These are phyloP conservation scores for Kwoniella europaea DNA, from an alignment of 768 basidiomycete genomes.

Conservation along the genomic window DNA sequence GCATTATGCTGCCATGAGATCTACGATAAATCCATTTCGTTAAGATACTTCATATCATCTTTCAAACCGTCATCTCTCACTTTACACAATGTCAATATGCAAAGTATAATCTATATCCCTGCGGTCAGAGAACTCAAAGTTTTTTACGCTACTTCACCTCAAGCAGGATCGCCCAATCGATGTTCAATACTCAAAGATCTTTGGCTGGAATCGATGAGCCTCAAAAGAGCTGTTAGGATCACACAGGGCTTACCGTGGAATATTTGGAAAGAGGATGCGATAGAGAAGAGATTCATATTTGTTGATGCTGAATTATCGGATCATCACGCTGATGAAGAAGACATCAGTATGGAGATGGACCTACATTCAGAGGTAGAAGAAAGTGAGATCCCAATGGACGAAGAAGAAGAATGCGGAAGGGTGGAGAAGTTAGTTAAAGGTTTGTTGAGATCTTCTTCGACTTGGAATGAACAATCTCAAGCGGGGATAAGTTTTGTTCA, in stretches of 20 bases:
- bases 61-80: not conserved
- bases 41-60: not conserved
- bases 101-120: not conserved
- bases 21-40: not conserved
- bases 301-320: conserved; percentile 1
- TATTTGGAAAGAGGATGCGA: not conserved
- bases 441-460: not conserved
- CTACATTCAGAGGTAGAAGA: not conserved
- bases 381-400: not conserved
- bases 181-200: not conserved
- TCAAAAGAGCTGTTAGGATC: conserved; percentile 7
- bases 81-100: conserved; percentile 1
- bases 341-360: not conserved
- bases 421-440: conserved; percentile 2
- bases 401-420: not conserved
- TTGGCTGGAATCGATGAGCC: not conserved
- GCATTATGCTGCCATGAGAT: not conserved
- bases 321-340: not conserved
- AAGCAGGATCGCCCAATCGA: not conserved
- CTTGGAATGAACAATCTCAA: not conserved
- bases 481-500: not conserved
- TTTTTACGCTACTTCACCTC: not conserved
- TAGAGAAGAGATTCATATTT: not conserved
- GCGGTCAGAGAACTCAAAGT: not conserved
- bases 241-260: not conserved